phyloP scores from a whole-genome alignment of 768 basidiomycete genomes.

The Hygrocybe punicea region DNA sequence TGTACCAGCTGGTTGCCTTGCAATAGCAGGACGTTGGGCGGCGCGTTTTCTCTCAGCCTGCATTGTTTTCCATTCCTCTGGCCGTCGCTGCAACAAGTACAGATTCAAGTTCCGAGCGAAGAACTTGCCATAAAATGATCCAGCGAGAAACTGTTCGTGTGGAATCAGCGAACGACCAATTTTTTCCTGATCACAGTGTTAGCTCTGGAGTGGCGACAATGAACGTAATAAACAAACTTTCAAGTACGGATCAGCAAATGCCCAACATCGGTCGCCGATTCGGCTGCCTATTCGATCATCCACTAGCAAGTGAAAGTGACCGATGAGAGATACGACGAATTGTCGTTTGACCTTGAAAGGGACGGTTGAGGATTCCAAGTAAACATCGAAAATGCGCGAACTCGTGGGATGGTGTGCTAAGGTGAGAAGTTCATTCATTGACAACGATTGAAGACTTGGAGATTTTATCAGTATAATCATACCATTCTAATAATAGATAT shows the following conservation, averaged over 20 bases:
- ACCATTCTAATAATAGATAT: slow-evolving; percentile 6
- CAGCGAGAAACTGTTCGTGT: slow-evolving; percentile 67
- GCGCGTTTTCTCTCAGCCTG: slow-evolving; percentile 47
- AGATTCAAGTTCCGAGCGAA: slow-evolving; percentile 78
- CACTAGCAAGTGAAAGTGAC: slow-evolving; percentile 73
- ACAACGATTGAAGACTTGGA: slow-evolving; percentile 55
- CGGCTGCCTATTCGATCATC: slow-evolving; percentile 90
- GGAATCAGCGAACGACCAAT: slow-evolving; percentile 77
- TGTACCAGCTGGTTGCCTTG: not conserved
- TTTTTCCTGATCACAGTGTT: slow-evolving; percentile 64
- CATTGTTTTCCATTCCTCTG: slow-evolving; percentile 79
- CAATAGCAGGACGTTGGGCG: not conserved
- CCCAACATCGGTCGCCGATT: slow-evolving; percentile 90
- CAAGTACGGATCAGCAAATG: slow-evolving; percentile 85
- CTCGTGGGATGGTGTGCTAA: slow-evolving; percentile 55
- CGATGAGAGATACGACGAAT: slow-evolving; percentile 72
- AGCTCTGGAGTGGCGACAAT: slow-evolving; percentile 6
- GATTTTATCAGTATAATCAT: slow-evolving; percentile 1
- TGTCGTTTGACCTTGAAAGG: slow-evolving; percentile 61
- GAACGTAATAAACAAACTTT: slow-evolving; percentile 51
- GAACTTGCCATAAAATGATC: slow-evolving; percentile 83
- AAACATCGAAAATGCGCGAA: slow-evolving; percentile 76
- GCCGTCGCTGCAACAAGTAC: slow-evolving; percentile 69
- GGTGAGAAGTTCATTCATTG: slow-evolving; percentile 54
- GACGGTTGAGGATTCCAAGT: slow-evolving; percentile 68